Conservation (phyloP, 176 grass and related monocot species). For the Bolboschoenus planiculmis region DNA sequence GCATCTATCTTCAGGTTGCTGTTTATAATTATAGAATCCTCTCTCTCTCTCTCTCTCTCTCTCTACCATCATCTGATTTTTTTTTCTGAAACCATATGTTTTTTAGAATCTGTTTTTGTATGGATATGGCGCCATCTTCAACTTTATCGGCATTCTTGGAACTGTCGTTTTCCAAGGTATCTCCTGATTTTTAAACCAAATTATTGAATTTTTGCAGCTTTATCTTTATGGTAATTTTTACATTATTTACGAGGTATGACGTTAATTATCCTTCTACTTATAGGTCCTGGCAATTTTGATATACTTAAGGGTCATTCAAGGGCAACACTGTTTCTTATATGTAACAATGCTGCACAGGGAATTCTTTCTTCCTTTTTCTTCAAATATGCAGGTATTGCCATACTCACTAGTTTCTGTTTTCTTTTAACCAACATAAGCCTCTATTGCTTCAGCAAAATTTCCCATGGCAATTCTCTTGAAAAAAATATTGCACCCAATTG, state of each 20-base stretch:
- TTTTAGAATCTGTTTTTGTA: slow-evolving; percentile 97
- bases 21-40: not conserved
- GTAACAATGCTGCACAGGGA: slow-evolving; percentile 98
- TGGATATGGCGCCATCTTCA: slow-evolving; percentile 99
- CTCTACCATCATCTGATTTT: slow-evolving; percentile 6
- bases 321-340: slow-evolving; percentile 90
- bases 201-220: not conserved
- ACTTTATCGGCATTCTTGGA: slow-evolving; percentile 85
- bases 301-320: slow-evolving; percentile 92
- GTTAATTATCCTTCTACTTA: slow-evolving; percentile 22
- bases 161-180: slow-evolving; percentile 85
- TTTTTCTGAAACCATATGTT: slow-evolving; percentile 11
- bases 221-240: slow-evolving; percentile 15
- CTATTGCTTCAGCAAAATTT: not conserved
- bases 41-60: not conserved
- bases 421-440: not conserved
- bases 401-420: not conserved
- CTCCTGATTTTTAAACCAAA: not conserved
- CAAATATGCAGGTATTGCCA: slow-evolving; percentile 87
- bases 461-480: not conserved
- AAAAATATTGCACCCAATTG: not conserved
- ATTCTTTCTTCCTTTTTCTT: slow-evolving; percentile 99
- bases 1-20: slow-evolving; percentile 90
- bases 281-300: slow-evolving; percentile 90
- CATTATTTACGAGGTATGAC: slow-evolving; percentile 16